Base-by-base conservation (phyloP, 345 rosid species). In the Salix koriyanagi region DNA sequence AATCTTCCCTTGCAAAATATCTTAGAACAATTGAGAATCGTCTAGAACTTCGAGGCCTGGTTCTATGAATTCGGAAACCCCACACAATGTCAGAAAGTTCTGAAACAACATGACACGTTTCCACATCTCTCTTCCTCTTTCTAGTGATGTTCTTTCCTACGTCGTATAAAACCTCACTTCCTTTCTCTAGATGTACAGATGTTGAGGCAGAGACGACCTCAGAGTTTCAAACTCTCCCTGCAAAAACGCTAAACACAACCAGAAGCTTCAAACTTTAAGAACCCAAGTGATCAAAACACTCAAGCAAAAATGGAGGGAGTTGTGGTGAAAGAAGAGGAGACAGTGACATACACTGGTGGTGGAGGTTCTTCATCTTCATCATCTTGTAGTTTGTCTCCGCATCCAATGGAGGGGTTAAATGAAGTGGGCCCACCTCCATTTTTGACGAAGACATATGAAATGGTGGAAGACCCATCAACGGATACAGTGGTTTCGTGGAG, bases 391-490 rank as follows among this genome's bases (percentile, higher is more conserved):
- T 81, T 83, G 2, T 74, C 89, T 23, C 91, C 96, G n/a, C 88
- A 71, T 80, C 97, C 98, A 41, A 80, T 85, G 77, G 92, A 90
- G 81, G 92, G 97, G 7, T 80, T 94, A 4, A 80, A 88, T 71
- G 97, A 94, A 64, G 82, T 75, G 7, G 97, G 96, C 16, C 96
- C 97, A 76, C 77, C 81, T n/a, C 81, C 81, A 60, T 79, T 79
- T 56, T 69, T 79, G n/a, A 73, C 48, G 25, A 79, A 79, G 77
- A 79, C 81, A 2, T 79, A 6, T 56, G 81, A 79, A 58, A 79
- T 79, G 81, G 81, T 79, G 42, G 81, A 79, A 69, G 81, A 79
- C 77, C 77, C 77, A 16, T 73, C 72, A 11, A 79, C 81, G 14
- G 81, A 79, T 16, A 21, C 81, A 4, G 73, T 79, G 46, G 77